A percentile compares a stretch with the other conserved stretches of the same genome.
Evolutionary conservation across 148 eudicot genomes (phyloP).

Genomic region (Vaccinium corymbosum): DNA sequence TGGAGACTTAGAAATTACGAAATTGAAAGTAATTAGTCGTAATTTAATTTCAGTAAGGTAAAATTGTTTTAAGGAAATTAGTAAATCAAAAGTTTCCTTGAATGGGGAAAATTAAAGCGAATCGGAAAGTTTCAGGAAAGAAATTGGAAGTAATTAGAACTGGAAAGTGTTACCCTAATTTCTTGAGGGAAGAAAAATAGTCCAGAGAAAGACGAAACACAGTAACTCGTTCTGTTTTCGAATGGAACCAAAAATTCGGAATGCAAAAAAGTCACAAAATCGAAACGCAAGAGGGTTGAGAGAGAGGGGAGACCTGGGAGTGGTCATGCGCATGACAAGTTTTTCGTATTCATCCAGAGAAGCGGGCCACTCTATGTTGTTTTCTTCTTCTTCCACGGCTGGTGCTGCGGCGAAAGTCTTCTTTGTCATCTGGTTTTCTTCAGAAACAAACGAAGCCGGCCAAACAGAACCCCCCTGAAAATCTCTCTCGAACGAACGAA

Average conservation of each 20-base stretch:
- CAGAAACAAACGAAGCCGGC: background rate
- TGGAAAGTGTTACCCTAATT: background rate
- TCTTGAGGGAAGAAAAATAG: background rate
- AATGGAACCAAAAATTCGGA: background rate
- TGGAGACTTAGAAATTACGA: slow-evolving; percentile 4
- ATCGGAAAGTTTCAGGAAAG: background rate
- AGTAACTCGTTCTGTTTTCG: background rate
- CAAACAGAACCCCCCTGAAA: background rate
- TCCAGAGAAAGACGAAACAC: no score
- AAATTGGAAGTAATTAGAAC: background rate
- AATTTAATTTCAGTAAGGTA: background rate
- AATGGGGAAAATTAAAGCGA: background rate
- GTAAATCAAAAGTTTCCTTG: background rate
- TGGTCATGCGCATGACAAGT: slow-evolving; percentile 66
- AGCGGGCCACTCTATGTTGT: slow-evolving; percentile 64
- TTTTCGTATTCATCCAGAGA: slow-evolving; percentile 83
- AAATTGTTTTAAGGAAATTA: background rate
- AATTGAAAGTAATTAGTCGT: background rate
- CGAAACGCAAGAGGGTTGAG: background rate
- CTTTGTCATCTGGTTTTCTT: background rate
- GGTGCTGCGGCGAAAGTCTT: background rate
- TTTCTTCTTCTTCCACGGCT: background rate
- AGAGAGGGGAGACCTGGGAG: slow-evolving; percentile 52
- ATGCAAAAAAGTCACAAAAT: background rate
- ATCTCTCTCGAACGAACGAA: background rate